These are phyloP conservation scores for Suhomyces panamericanus DNA, from an alignment of 1,139 yeast genomes.

Conservation along the genomic window DNA sequence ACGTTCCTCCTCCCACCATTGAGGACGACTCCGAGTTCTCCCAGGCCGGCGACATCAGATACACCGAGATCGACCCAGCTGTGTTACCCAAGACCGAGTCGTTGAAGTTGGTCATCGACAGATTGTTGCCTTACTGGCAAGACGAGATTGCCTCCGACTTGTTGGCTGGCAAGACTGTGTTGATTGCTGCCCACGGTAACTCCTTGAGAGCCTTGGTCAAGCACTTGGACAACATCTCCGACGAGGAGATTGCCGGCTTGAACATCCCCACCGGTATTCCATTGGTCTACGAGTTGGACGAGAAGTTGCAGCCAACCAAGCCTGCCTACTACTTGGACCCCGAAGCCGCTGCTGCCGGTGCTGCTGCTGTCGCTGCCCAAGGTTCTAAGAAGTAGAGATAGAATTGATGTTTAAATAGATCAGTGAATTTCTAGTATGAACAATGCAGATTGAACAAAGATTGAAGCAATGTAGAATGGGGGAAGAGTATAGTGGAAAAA, in stretches of 20 bases:
- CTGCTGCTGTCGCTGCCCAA: constrained; percentile 98
- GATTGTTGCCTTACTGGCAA: constrained; percentile 98
- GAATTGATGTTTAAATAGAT: constrained; percentile 18
- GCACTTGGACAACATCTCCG: constrained; percentile 93
- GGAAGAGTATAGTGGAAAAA: too few relatives aligned
- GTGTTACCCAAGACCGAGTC: constrained; percentile 95
- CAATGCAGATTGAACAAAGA: too few relatives aligned
- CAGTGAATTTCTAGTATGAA: neutral
- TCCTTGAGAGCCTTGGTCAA: constrained; percentile 95
- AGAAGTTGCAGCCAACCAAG: constrained; percentile 82
- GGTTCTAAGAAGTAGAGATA: constrained; percentile 51
- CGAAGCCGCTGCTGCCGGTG: constrained; percentile 99
- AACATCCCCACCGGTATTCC: constrained; percentile 99
- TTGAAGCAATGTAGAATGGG: too few relatives aligned
- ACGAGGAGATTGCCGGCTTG: constrained; percentile 87
- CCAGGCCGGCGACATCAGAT: constrained; percentile 84
- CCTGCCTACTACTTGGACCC: constrained; percentile 97
- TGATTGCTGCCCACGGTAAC: constrained; percentile 98
- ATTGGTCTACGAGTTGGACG: constrained; percentile 94
- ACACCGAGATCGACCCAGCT: constrained; percentile 76
- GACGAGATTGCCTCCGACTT: constrained; percentile 87
- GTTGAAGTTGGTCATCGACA: constrained; percentile 90
- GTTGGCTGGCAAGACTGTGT: constrained; percentile 82
- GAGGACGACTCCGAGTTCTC: constrained; percentile 78
- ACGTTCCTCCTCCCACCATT: constrained; percentile 93